Evolutionary conservation across 2,329 filamentous ascomycete species (phyloP), one percentile per base, ranked within the genome.

Genomic region (Bertia moriformis): DNA sequence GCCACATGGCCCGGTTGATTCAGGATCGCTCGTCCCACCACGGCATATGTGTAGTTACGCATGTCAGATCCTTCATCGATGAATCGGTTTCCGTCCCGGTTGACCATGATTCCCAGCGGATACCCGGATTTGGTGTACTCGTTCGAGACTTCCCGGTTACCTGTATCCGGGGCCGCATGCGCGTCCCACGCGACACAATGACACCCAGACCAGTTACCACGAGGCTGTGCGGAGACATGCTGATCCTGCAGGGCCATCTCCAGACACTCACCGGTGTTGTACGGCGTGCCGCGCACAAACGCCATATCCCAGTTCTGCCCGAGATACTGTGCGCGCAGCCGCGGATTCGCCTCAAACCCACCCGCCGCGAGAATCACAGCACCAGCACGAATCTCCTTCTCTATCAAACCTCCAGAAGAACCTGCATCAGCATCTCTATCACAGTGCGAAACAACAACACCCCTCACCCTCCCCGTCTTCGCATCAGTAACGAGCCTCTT

Each of bases 121-220:
- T 82, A 82, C 1, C 77, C 78, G 1, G 71, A 78, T 49, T 83
- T 83, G 4, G 77, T 83, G 48, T 69, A 79, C 50, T 80, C 68
- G 47, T 83, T 82, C 3, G 76, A 75, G 2, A 71, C 55, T n/a
- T 55, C 56, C 2, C 71, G 63, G 45, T 80, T 69, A 3, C 77
- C 77, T 0, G 58, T 57, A 43, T 72, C 50, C 0, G 64, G 51
- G 0, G 68, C 62, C 0, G 76, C 67, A 47, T 78, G 67, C 1
- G 72, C 73, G 48, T 83, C 77, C 77, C 78, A 82, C 3, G 68
- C 68, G 0, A 71, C 69, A 1, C 71, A 69, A 49, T 82, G 78
- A 46, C 77, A 82, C 0, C 77, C 76, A 0, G 70, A 71, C 63
- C 71, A 79, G 47, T 80, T 65, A 0, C 77, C 77, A 0, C 59